Percentiles rank a stretch among this genome's conserved stretches.
Conservation (phyloP, 495 filamentous ascomycete species). For the Penicillium cataractarum region DNA sequence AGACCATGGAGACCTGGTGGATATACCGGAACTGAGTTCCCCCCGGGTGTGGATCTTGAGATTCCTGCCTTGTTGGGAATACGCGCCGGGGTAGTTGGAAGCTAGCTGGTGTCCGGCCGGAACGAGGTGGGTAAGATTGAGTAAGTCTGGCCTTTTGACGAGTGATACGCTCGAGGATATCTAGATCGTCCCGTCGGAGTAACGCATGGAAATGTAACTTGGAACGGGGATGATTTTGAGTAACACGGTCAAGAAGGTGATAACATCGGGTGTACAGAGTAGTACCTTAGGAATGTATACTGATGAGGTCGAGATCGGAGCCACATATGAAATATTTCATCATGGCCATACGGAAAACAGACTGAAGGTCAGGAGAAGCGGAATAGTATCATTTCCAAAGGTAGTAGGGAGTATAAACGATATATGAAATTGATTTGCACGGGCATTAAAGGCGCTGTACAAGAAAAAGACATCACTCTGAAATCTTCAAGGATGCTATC, state of each 20-base stretch:
- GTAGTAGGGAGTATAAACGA: background rate
- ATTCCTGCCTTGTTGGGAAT: constrained; percentile 17
- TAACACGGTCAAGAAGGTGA: background rate
- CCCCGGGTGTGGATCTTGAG: background rate
- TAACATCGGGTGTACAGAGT: background rate
- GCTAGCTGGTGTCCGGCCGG: background rate
- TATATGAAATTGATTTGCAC: background rate
- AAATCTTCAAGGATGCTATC: constrained; percentile 41
- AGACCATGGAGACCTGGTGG: background rate
- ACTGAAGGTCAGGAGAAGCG: background rate
- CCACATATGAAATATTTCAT: constrained; percentile 4
- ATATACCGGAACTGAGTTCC: background rate
- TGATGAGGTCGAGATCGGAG: background rate
- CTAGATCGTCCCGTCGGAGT: too few relatives aligned
- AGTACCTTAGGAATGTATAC: background rate
- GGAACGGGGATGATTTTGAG: background rate
- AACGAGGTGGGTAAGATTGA: background rate
- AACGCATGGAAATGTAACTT: background rate
- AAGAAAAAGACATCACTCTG: background rate
- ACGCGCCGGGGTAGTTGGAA: background rate
- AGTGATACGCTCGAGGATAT: too few relatives aligned
- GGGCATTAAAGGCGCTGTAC: background rate
- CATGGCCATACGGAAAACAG: constrained; percentile 8
- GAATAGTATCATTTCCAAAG: background rate
- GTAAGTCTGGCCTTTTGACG: background rate